Conservation (phyloP, 202 grass and related monocot species). For the Alloteropsis angusta region DNA sequence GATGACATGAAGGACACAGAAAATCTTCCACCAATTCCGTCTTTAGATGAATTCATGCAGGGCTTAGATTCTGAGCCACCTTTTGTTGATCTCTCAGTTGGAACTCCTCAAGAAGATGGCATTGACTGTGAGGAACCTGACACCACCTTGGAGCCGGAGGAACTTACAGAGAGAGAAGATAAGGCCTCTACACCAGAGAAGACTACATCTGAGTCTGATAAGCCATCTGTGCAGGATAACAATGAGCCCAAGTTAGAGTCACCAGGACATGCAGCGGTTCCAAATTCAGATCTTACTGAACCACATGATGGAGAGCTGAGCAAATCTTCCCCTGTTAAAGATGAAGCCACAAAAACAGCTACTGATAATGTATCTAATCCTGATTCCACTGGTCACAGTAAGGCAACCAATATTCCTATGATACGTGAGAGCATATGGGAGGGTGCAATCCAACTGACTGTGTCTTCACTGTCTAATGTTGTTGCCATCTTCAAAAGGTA, state of each 20-base stretch:
- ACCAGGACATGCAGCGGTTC: constrained; percentile 22
- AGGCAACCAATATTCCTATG: constrained; percentile 17
- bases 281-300: constrained; percentile 18
- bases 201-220: constrained; percentile 26
- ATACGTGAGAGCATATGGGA: constrained; percentile 85
- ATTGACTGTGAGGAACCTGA: constrained; percentile 33
- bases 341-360: constrained; percentile 21
- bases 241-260: constrained; percentile 32
- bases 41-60: constrained; percentile 95
- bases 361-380: constrained; percentile 35
- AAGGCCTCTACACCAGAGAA: constrained; percentile 31
- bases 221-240: constrained; percentile 23
- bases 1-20: constrained; percentile 72
- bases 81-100: constrained; percentile 67
- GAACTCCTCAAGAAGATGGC: constrained; percentile 32
- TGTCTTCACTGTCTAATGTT: constrained; percentile 77
- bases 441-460: constrained; percentile 80
- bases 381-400: background rate
- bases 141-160: constrained; percentile 27
- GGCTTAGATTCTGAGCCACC: constrained; percentile 91
- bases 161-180: constrained; percentile 28
- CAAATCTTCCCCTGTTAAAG: constrained; percentile 26
- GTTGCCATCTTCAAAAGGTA: constrained; percentile 87
- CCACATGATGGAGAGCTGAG: background rate
- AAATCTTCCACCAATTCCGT: constrained; percentile 67